Conservation (phyloP, 768 basidiomycete genomes). For the Tricholoma bakamatsutake region DNA sequence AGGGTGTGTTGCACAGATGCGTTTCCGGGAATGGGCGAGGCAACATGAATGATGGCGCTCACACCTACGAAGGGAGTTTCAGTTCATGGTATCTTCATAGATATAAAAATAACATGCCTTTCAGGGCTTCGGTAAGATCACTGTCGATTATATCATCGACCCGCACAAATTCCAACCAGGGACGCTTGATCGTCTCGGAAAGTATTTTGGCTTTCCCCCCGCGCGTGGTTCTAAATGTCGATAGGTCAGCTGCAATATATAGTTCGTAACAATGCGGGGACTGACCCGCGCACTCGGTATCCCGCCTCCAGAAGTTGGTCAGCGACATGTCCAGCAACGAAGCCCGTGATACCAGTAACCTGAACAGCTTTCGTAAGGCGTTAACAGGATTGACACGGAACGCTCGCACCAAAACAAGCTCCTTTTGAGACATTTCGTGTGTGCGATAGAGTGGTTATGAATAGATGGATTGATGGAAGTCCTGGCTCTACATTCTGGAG, state of each 20-base stretch:
- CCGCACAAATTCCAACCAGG: constrained; percentile 23
- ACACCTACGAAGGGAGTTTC: constrained; percentile 21
- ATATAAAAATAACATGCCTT: constrained; percentile 9
- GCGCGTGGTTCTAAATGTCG: constrained; percentile 24
- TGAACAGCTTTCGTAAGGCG: constrained; percentile 4
- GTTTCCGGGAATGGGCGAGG: constrained; percentile 22
- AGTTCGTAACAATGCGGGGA: neutral
- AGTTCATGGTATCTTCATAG: neutral
- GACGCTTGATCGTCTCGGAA: constrained; percentile 18
- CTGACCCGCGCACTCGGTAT: constrained; percentile 35
- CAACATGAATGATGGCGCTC: constrained; percentile 34
- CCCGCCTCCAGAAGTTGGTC: constrained; percentile 26
- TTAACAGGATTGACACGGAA: too few species aligned
- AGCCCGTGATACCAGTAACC: constrained; percentile 38
- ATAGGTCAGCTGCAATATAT: neutral
- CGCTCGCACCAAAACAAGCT: constrained; percentile 14
- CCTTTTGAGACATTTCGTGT: neutral
- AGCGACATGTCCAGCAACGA: constrained; percentile 34
- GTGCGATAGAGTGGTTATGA: too few species aligned
- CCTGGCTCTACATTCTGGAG: too few species aligned
- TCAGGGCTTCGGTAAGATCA: constrained; percentile 12
- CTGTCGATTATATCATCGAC: constrained; percentile 15
- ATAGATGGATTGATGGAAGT: too few species aligned
- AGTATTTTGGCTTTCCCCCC: constrained; percentile 23
- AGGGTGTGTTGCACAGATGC: constrained; percentile 15